phyloP scores from a whole-genome alignment of 2,329 filamentous ascomycete genomes.

The Aspergillus sp. region DNA sequence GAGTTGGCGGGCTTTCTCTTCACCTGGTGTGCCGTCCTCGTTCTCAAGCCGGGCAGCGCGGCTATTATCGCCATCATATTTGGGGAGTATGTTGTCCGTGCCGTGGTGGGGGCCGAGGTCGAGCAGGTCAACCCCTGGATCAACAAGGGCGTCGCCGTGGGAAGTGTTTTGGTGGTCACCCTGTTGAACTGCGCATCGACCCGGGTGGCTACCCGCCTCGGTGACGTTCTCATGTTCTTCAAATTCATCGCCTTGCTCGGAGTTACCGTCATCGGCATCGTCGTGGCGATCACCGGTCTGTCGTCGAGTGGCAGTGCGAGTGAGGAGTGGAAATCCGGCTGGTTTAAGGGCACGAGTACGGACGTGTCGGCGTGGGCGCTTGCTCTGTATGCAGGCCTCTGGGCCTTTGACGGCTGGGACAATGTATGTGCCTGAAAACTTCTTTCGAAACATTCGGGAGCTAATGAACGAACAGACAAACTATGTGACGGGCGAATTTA shows the following conservation, averaged over 20 bases:
- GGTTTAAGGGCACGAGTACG: constrained; percentile 83
- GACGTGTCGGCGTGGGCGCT: constrained; percentile 88
- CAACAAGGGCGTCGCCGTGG: constrained; percentile 81
- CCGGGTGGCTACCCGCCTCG: constrained; percentile 78
- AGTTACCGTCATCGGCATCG: constrained; percentile 82
- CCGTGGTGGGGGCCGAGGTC: constrained; percentile 81
- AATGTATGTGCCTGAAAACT: constrained; percentile 63
- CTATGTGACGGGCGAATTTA: constrained; percentile 96
- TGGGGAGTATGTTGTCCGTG: constrained; percentile 92
- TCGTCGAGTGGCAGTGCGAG: constrained; percentile 74
- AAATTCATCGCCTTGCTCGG: constrained; percentile 89
- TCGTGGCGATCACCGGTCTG: constrained; percentile 83
- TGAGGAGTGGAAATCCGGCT: constrained; percentile 82
- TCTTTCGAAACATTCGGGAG: background rate
- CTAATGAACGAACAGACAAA: constrained; percentile 65
- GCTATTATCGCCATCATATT: constrained; percentile 98
- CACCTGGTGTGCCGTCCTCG: constrained; percentile 91
- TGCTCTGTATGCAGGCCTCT: constrained; percentile 89
- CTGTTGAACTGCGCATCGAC: constrained; percentile 90
- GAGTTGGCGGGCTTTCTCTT: constrained; percentile 92
- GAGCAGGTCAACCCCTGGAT: constrained; percentile 81
- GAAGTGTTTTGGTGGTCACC: constrained; percentile 74
- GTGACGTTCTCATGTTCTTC: constrained; percentile 93
- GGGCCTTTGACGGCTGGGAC: constrained; percentile 99
- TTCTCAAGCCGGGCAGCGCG: constrained; percentile 87